A percentile compares a stretch with the other conserved stretches of the same genome.
phyloP scores from a whole-genome alignment of 257 asterid species.

The Ballota nigra region DNA sequence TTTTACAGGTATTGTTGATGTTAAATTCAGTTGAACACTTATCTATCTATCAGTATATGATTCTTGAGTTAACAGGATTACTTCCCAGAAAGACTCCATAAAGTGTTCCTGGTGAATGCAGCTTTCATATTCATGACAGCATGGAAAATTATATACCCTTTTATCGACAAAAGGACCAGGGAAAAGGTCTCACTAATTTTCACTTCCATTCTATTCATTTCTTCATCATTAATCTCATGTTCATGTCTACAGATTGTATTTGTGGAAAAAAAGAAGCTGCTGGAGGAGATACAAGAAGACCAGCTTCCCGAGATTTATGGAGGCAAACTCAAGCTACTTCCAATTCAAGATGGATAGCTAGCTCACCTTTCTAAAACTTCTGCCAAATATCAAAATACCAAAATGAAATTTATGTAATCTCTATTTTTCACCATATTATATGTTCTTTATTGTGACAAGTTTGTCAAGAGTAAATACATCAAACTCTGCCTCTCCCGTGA shows the following conservation, averaged over 20 bases:
- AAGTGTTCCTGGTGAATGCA: conserved; percentile 51
- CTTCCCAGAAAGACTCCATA: conserved; percentile 83
- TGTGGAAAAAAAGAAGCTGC: conserved; percentile 52
- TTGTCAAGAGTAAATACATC: conserved; percentile 56
- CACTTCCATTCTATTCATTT: too few relatives aligned
- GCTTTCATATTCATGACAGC: conserved; percentile 64
- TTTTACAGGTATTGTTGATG: conserved; percentile 51
- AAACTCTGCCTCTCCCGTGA: conserved; percentile 61
- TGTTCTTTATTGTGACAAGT: conserved; percentile 53
- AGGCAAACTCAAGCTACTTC: conserved; percentile 66
- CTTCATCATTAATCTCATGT: too few relatives aligned
- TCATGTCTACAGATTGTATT: conserved; percentile 39
- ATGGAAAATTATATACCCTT: conserved; percentile 72
- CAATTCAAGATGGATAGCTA: conserved; percentile 74
- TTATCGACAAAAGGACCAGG: conserved; percentile 68
- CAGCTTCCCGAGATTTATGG: conserved; percentile 85
- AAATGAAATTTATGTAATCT: not conserved
- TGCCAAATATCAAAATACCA: not conserved
- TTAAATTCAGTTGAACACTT: not conserved
- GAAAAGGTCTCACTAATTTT: conserved; percentile 49
- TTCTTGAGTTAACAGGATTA: conserved; percentile 44
- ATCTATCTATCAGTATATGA: too few relatives aligned
- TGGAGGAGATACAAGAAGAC: conserved; percentile 63
- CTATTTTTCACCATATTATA: conserved; percentile 43
- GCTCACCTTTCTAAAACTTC: not conserved